Percentiles rank a stretch among this genome's conserved stretches.
phyloP scores from a whole-genome alignment of 169 alveolate genomes.

The Plasmodium yoelii region DNA sequence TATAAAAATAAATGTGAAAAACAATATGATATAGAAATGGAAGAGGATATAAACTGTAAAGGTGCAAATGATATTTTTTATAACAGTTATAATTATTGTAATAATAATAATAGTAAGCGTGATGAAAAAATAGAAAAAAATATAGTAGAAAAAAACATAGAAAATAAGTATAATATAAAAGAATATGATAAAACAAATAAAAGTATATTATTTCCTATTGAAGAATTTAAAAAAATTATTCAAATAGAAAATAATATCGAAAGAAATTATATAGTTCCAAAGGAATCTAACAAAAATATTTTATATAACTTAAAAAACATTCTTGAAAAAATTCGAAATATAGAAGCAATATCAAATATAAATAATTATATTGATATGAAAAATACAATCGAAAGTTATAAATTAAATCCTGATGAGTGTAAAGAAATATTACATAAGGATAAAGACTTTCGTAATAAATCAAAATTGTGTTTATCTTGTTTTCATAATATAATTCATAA shows the following conservation, averaged over 20 bases:
- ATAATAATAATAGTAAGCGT: background rate
- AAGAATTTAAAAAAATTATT: background rate
- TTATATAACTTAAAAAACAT: slow-evolving; percentile 47
- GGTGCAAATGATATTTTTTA: slow-evolving; percentile 2
- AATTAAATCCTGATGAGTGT: background rate
- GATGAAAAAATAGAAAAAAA: background rate
- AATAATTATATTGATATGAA: slow-evolving; percentile 35
- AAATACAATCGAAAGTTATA: slow-evolving; percentile 4
- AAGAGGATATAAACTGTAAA: slow-evolving; percentile 7
- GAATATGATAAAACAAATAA: background rate
- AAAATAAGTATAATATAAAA: background rate
- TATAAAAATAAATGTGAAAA: slow-evolving; percentile 22
- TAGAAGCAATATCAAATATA: slow-evolving; percentile 46
- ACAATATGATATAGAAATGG: slow-evolving; percentile 30
- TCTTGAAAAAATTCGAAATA: slow-evolving; percentile 45
- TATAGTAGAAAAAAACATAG: slow-evolving; percentile 6
- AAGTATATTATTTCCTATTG: background rate
- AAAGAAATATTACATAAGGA: background rate
- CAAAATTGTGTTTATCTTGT: background rate
- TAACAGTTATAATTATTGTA: background rate
- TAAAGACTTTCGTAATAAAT: no score
- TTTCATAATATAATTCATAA: background rate
- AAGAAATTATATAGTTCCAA: slow-evolving; percentile 18
- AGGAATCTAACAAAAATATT: slow-evolving; percentile 31
- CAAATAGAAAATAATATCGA: background rate